Base-by-base conservation (phyloP, 768 basidiomycete species). In the Leccinum truebloodii region DNA sequence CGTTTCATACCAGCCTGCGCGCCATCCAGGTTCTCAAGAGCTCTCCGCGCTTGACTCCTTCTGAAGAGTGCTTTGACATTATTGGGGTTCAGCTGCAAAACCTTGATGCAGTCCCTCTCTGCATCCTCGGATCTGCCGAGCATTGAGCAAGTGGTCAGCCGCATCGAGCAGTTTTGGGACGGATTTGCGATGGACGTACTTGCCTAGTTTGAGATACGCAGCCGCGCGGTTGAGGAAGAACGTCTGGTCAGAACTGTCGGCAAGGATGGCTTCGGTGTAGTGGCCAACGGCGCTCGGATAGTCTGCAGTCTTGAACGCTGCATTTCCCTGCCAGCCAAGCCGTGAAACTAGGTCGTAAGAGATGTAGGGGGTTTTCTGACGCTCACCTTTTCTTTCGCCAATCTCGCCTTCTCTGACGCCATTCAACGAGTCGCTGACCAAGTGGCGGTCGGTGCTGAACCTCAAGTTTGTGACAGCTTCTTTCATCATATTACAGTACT, bases 191-290 rank as follows among this genome's bases (percentile, higher is more conserved):
- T 6, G 54, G 75, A 88, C 93, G 79, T 80, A 94, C 94, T 96
- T 97, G 84, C 86, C 88, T 78, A 96, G 83, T 81, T 94, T 95
- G 62, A 98, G 82, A 78, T 95, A 95, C 28, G 94, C 92, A 37
- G 92, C 90, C 3, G 94, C 92, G 49, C 95, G 86, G 71, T 98
- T 98, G 35, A 95, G 80, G 35, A 89, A 86, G 63, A 88, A 90
- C 0, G 92, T 89, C n/a, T 83, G 78, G 67, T 96, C 92, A 0
- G 71, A 77, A 12, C 77, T 71, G 73, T 95, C 88, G 2, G 87
- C 83, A 20, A 92, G 72, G 50, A 90, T 85, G 4, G 95, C 95
- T 1, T 84, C 77, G 34, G 91, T 89, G 75, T 97, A 98, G 71
- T 93, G 88, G 0, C 93, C 94, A 54, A 98, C 82, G 0, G 94